These are phyloP conservation scores for Pyropia yezoensis DNA, from an alignment of 23 red algal species.

Conservation along the genomic window DNA sequence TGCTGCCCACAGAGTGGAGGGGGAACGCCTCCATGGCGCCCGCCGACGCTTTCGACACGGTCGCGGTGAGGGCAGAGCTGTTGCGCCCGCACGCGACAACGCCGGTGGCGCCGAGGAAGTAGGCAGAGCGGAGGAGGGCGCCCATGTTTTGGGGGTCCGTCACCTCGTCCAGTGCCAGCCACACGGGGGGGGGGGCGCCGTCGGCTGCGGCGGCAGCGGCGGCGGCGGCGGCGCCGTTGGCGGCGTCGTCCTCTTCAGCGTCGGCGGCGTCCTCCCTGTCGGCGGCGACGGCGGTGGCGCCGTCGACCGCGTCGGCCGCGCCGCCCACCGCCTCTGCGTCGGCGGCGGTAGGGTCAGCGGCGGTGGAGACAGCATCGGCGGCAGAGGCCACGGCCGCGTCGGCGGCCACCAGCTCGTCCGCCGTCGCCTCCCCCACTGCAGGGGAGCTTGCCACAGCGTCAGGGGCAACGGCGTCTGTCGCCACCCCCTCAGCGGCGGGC, in stretches of 20 bases:
- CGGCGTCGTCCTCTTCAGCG: neutral
- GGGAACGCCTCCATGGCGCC: slow-evolving; percentile 79
- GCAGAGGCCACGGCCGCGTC: no score
- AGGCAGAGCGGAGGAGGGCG: slow-evolving; percentile 58
- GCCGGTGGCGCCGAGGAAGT: slow-evolving; percentile 77
- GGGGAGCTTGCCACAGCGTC: no score
- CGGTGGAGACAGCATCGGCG: no score
- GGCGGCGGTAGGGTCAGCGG: no score
- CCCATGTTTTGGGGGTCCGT: slow-evolving; percentile 89
- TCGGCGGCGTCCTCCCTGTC: no score
- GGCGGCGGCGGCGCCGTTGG: neutral
- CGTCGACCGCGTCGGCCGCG: no score
- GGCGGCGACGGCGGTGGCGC: no score
- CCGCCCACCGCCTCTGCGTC: no score
- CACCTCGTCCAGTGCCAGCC: slow-evolving; percentile 83
- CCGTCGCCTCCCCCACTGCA: no score
- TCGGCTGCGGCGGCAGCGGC: neutral
- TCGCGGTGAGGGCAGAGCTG: slow-evolving; percentile 44
- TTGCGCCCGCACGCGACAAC: slow-evolving; percentile 64
- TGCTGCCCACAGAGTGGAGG: slow-evolving; percentile 34
- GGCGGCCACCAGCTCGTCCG: no score
- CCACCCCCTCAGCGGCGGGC: no score
- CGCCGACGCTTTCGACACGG: slow-evolving; percentile 76
- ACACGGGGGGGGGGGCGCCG: slow-evolving; percentile 16
- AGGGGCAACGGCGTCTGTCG: no score